Evolutionary conservation across 2,329 filamentous ascomycete species (phyloP).

Genomic region (Colletotrichum destructivum): DNA sequence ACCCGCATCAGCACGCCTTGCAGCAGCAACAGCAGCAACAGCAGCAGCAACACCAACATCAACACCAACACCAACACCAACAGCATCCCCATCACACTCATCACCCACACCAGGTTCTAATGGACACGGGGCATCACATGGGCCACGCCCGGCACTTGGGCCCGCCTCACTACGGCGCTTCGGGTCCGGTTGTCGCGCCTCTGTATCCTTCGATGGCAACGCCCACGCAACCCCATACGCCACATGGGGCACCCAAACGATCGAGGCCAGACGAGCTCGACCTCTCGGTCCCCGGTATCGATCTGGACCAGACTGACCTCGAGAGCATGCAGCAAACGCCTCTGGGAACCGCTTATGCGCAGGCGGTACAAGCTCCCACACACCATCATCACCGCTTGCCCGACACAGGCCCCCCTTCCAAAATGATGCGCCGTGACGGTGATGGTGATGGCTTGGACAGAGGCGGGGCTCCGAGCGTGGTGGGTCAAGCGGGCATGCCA

Average conservation of each 20-base stretch:
- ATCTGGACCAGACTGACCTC: constrained; percentile 70
- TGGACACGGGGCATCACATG: constrained; percentile 68
- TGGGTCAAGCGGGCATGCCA: constrained; percentile 91
- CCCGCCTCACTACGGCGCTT: constrained; percentile 67
- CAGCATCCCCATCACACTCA: constrained; percentile 57
- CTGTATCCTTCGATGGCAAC: constrained; percentile 67
- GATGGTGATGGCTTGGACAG: constrained; percentile 67
- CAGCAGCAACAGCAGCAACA: constrained; percentile 49
- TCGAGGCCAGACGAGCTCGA: constrained; percentile 73
- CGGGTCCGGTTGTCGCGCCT: constrained; percentile 65
- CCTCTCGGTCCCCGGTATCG: constrained; percentile 65
- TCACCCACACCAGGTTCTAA: constrained; percentile 68
- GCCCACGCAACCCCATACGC: constrained; percentile 53
- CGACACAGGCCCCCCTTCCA: constrained; percentile 78
- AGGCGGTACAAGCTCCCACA: constrained; percentile 66
- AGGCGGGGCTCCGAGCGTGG: constrained; percentile 83
- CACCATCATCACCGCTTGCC: constrained; percentile 89
- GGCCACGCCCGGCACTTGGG: constrained; percentile 65
- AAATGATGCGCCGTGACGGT: constrained; percentile 75
- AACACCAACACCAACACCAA: constrained; percentile 51
- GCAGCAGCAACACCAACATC: constrained; percentile 53
- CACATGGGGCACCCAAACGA: constrained; percentile 61
- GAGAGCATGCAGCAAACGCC: constrained; percentile 69
- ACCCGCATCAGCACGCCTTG: constrained; percentile 58
- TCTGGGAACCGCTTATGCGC: constrained; percentile 66